Evolutionary conservation across 179 eudicot genomes (phyloP).

Genomic region (Silene coronaria): DNA sequence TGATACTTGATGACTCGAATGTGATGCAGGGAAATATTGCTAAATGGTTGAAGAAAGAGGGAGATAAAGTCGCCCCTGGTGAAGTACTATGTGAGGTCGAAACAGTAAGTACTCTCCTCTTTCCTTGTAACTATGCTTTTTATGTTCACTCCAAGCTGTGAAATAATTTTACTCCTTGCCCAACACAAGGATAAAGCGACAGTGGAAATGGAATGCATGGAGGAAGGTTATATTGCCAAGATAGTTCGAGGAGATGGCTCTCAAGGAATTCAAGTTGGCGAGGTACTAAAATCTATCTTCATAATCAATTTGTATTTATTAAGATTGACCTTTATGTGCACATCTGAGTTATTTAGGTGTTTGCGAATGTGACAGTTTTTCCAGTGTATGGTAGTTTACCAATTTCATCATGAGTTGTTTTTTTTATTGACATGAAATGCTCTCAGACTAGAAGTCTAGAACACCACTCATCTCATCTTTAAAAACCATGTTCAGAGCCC

Average conservation of each 20-base stretch:
- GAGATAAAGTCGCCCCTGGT: slow-evolving; percentile 80
- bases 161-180: slow-evolving; percentile 3
- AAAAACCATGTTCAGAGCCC: not conserved
- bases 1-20: slow-evolving; percentile 6
- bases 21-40: slow-evolving; percentile 85
- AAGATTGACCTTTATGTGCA: slow-evolving; percentile 8
- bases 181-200: slow-evolving; percentile 80
- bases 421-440: not conserved
- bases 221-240: slow-evolving; percentile 93
- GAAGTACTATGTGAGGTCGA: slow-evolving; percentile 99
- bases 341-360: not conserved
- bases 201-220: slow-evolving; percentile 99
- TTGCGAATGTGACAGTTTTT: slow-evolving; percentile 4
- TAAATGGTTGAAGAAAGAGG: slow-evolving; percentile 94
- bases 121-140: slow-evolving; percentile 6
- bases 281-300: slow-evolving; percentile 39
- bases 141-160: not conserved
- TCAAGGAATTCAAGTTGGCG: slow-evolving; percentile 91
- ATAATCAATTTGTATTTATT: not conserved
- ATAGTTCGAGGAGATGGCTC: slow-evolving; percentile 73
- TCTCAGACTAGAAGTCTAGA: not conserved
- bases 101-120: slow-evolving; percentile 50
- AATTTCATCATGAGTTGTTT: not conserved
- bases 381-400: not conserved
- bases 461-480: not conserved